Base-by-base conservation (phyloP, 805 yeast species). In the Yamadazyma philogaea region DNA sequence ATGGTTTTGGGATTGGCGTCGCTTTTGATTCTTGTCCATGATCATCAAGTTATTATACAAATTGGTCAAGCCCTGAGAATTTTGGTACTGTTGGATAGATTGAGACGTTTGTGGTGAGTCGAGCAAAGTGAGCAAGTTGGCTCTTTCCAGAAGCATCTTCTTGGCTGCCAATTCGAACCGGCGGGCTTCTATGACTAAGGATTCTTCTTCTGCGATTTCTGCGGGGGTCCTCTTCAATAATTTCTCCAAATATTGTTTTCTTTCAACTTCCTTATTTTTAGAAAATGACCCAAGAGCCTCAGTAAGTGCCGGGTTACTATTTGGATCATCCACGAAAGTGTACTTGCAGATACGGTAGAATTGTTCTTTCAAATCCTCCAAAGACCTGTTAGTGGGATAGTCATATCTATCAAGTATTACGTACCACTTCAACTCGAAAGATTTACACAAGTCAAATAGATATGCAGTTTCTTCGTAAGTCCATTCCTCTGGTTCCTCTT, bases 151-250 rank as follows among this genome's bases (percentile, higher is more conserved):
- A 40, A 89, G 73, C 72, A 91, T 85, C 60, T 87, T 85, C 67
- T 88, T 90, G 0, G 97, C 95, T 2, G 95, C 87, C 44, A 88
- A 77, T 57, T 93, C 98, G 48, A 93, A 87, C 50, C 91, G 82
- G 37, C 95, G 78, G 2, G 97, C 95, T 59, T 93, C 99, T 22
- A 91, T 82, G 8, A 93, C 87, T 38, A 93, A 70, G 0, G 96
- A 88, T 60, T 93, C 98, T 59, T 93, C 99, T 66, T 93, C 99
- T 0, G 98, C 98, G 34, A 93, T 87, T 59, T 93, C 99, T 0
- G 97, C 95, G 1, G 99, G 97, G 2, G 91, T 81, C 51, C 99
- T 71, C 28, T 81, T 80, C 33, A 91, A 70, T 30, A 93, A 67
- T 47, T 87, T 78, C 52, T 82, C 82, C 35, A 93, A 64, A 57